phyloP scores from a whole-genome alignment of 1,284 basidiomycete genomes.

The Tilletia indica region DNA sequence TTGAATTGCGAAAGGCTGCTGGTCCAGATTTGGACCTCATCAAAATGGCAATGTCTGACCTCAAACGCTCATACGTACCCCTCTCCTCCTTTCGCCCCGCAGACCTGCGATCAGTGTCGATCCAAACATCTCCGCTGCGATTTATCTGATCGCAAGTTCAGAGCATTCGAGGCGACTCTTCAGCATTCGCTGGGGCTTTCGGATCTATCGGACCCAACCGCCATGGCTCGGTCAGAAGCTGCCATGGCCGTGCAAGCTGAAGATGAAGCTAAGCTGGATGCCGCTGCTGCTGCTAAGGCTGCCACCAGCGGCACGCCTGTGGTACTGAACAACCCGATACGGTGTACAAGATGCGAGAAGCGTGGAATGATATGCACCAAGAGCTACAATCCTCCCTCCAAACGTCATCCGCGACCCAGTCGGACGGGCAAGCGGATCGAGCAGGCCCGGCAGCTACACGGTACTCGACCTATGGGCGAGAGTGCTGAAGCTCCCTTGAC shows the following conservation, averaged over 20 bases:
- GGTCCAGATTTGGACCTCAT: too few relatives aligned
- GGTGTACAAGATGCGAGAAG: constrained; percentile 43
- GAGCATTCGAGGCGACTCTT: constrained; percentile 24
- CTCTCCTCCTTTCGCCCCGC: constrained; percentile 20
- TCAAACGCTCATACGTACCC: too few relatives aligned
- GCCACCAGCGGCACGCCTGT: constrained; percentile 4
- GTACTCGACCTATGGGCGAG: constrained; percentile 22
- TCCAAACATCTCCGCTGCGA: constrained; percentile 50
- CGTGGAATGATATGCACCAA: constrained; percentile 44
- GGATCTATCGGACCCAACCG: neutral
- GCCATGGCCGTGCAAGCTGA: constrained; percentile 27
- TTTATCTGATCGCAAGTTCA: constrained; percentile 31
- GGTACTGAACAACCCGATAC: constrained; percentile 25
- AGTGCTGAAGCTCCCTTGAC: neutral
- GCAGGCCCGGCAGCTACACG: constrained; percentile 49
- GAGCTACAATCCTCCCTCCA: constrained; percentile 40
- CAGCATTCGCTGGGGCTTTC: constrained; percentile 24
- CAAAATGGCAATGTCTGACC: too few relatives aligned
- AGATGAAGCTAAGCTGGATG: constrained; percentile 21
- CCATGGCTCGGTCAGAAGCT: neutral
- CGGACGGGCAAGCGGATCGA: constrained; percentile 53
- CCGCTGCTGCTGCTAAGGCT: constrained; percentile 4
- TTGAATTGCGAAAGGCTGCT: too few relatives aligned
- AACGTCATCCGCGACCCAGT: constrained; percentile 45
- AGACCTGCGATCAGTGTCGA: constrained; percentile 50